Evolutionary conservation across 352 stramenopile genomes (phyloP).

Genomic region (Pythium utonaiense): DNA sequence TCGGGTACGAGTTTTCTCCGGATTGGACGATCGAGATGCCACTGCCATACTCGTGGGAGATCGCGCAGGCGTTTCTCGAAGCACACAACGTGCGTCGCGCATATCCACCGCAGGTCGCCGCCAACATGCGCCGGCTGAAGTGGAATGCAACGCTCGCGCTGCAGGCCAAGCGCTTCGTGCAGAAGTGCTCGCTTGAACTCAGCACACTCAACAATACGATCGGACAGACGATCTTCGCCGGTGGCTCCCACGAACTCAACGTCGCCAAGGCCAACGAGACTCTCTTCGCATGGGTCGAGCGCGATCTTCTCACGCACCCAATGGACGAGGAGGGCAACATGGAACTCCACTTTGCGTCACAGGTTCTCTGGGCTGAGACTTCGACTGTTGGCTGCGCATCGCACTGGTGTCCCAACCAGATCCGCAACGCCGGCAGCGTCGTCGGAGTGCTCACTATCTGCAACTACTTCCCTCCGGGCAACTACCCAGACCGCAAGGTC

Average conservation of each 20-base stretch:
- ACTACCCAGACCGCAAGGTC: slow-evolving; percentile 11
- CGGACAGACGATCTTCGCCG: slow-evolving; percentile 11
- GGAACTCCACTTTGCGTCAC: slow-evolving; percentile 15
- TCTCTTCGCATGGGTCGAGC: slow-evolving; percentile 14
- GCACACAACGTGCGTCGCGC: slow-evolving; percentile 16
- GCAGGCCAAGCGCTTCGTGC: neutral
- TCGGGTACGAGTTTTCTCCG: slow-evolving; percentile 13
- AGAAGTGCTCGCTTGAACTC: slow-evolving; percentile 12
- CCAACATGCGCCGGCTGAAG: slow-evolving; percentile 19
- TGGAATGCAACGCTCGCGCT: slow-evolving; percentile 20
- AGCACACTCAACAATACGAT: slow-evolving; percentile 14
- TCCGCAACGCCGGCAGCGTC: neutral
- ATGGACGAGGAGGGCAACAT: slow-evolving; percentile 15
- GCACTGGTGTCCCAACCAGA: slow-evolving; percentile 21
- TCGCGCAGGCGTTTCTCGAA: slow-evolving; percentile 20
- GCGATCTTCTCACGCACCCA: slow-evolving; percentile 7
- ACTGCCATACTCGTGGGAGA: slow-evolving; percentile 13
- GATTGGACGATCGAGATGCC: slow-evolving; percentile 22
- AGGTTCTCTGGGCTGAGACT: slow-evolving; percentile 22
- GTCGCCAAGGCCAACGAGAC: slow-evolving; percentile 12
- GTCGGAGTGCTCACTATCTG: slow-evolving; percentile 20
- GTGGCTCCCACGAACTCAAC: slow-evolving; percentile 3
- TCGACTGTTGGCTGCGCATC: slow-evolving; percentile 18
- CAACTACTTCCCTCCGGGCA: slow-evolving; percentile 24
- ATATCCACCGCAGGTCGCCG: slow-evolving; percentile 8